Evolutionary conservation across 768 basidiomycete species (phyloP), one percentile per base, ranked within the genome.

Genomic region (Pulveroboletus frians): DNA sequence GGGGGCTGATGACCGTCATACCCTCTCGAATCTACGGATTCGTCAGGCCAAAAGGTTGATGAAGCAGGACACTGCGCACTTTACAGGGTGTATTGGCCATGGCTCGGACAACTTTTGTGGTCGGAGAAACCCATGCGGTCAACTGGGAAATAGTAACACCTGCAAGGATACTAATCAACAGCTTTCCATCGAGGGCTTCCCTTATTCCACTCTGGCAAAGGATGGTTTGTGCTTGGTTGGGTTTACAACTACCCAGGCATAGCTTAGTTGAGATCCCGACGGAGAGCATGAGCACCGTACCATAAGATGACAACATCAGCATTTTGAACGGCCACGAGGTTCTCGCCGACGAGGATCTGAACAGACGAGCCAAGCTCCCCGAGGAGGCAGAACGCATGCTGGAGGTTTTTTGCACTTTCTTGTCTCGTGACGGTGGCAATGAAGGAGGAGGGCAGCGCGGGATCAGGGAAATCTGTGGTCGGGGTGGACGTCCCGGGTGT

Each of bases 11-110:
- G 35, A 96, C 85, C 1, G 94, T 97, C 96, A 99, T 98, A 50
- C 96, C 96, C 72, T 98, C 95, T 18, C 96, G 86, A 64, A 99
- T 98, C 96, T 99, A 20, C 1, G 9, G 30, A 11, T 23, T 51
- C 15, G 43, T 52, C 34, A 50, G 21, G 26, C 32, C 9, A 32
- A 27, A 26, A n/a, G 13, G 38, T 32, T 17, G 34, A n/a, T 3
- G 9, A 45, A 32, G 2, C 4, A 26, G 7, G 9, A n/a, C 32
- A 26, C 17, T 38, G 57, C 79, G 50, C 52, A 93, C 95, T 68
- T 90, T 90, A 73, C 89, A 92, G 17, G 96, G 93, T 2, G 95
- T 98, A 64, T 99, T 99, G 55, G 96, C 94, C 96, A 99, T 99
- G 10, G 92, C 90, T 49, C 96, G 84, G 51, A 98, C 84, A 51